These are phyloP conservation scores for Ramaria rubella DNA, from an alignment of 768 basidiomycete genomes.

Conservation along the genomic window DNA sequence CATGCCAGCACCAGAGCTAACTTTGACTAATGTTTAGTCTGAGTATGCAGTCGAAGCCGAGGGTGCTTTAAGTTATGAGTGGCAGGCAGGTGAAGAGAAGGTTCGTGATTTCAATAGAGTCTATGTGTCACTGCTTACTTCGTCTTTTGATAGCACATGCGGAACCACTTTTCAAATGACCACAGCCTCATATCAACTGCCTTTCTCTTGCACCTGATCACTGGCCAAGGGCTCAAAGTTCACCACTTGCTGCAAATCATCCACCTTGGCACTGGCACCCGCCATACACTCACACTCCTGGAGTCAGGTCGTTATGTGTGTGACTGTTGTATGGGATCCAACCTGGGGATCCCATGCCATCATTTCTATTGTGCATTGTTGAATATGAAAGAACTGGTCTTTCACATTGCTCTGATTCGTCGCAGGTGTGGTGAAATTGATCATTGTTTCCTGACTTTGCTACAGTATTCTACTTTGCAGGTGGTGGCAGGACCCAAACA, in stretches of 20 bases:
- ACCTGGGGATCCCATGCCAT: constrained; percentile 28
- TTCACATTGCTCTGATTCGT: constrained; percentile 24
- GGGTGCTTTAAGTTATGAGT: too few species aligned
- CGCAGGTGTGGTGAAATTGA: constrained; percentile 17
- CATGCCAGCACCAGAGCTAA: background rate
- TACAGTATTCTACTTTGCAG: background rate
- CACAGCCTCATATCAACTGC: constrained; percentile 21
- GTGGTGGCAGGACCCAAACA: too few species aligned
- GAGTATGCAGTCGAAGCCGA: too few species aligned
- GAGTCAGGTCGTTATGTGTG: constrained; percentile 24
- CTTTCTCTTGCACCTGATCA: constrained; percentile 23
- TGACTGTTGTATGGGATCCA: constrained; percentile 31
- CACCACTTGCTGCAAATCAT: constrained; percentile 21
- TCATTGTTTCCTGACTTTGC: background rate
- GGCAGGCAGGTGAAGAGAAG: constrained; percentile 8
- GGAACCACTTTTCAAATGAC: constrained; percentile 27
- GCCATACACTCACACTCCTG: constrained; percentile 25
- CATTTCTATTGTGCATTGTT: constrained; percentile 26
- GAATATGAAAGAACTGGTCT: constrained; percentile 18
- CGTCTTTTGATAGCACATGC: background rate
- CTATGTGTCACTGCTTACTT: constrained; percentile 10
- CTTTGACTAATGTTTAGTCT: background rate
- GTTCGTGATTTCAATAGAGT: constrained; percentile 10
- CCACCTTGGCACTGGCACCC: constrained; percentile 15
- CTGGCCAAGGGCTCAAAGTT: constrained; percentile 17